Base-by-base conservation (phyloP, 2,329 filamentous ascomycete species). In the Xylaria sp. region DNA sequence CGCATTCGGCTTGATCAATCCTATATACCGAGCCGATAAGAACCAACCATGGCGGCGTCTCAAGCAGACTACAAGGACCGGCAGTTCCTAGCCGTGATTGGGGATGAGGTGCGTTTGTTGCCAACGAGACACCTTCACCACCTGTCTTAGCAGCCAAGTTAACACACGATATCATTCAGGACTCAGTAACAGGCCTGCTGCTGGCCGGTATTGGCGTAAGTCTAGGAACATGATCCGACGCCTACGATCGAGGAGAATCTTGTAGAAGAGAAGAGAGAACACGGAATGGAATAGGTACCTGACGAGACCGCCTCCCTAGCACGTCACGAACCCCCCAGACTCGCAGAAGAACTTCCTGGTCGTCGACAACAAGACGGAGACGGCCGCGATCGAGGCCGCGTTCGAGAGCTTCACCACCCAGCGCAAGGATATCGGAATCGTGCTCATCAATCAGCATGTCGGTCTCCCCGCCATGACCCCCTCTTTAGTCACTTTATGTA, bases 371-470 rank as follows among this genome's bases (percentile, higher is more conserved):
- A 98, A 98, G 86, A 99, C 95, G 44, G 94, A 97, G 74, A 96
- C 88, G 62, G 85, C 92, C 3, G 86, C 92, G 66, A 97, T 99
- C 78, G 96, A 98, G 81, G 88, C 90, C 42, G 92, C 94, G 10
- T 99, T 99, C 79, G 92, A 97, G 72, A 87, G 87, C 73, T 98
- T 97, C 81, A 97, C 94, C 9, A 89, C 89, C 65, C 88, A 96
- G 81, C 87, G 96, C 79, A 98, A 98, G 81, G 96, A 99, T 79
- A 97, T 99, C 80, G 96, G 94, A 33, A 97, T 99, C 76, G 82
- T 99, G 69, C 84, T 99, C 73, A 98, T 99, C 82, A 99, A 99
- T 81, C 96, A 99, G 83, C 96, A 99, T 83, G 95, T 97, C 82
- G 72, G 86, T 83, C 7, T 5, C 33, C 36, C 31, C n/a, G 31